These are phyloP conservation scores for Jaltomata sinuosa DNA, from an alignment of 257 asterid species.

Conservation along the genomic window DNA sequence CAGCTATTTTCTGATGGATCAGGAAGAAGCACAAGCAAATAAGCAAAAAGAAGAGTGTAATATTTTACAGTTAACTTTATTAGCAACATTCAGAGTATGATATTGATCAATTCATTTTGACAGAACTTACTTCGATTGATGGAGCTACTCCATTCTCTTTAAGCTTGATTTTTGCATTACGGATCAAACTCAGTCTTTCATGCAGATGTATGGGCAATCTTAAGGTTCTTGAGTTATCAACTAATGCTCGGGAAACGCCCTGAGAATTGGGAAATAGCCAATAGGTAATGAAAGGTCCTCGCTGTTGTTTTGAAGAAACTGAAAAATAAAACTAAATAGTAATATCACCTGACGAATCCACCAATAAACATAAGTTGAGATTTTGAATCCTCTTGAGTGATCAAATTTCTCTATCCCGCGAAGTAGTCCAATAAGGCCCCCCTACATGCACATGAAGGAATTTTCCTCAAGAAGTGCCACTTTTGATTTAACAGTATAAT, in stretches of 20 bases:
- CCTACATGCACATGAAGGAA: conserved; percentile 38
- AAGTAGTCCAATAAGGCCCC: conserved; percentile 87
- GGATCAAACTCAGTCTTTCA: conserved; percentile 70
- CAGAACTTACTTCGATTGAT: conserved; percentile 56
- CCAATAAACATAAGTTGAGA: conserved; percentile 99
- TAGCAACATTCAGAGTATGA: not conserved
- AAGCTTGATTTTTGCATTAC: conserved; percentile 75
- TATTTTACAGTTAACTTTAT: not conserved
- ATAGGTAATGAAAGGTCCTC: not conserved
- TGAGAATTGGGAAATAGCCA: conserved; percentile 7
- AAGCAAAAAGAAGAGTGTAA: not conserved
- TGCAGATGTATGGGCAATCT: conserved; percentile 81
- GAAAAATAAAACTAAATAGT: not conserved
- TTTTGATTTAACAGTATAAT: not conserved
- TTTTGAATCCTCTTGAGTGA: conserved; percentile 86
- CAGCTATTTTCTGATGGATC: conserved; percentile 69
- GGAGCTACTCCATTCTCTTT: conserved; percentile 81
- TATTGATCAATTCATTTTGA: not conserved
- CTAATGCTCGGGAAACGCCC: conserved; percentile 90
- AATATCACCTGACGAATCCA: conserved; percentile 90
- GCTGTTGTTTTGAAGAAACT: not conserved
- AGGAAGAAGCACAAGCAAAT: not conserved
- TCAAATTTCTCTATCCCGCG: conserved; percentile 95
- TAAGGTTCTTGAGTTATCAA: conserved; percentile 76
- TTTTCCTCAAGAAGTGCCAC: not conserved